Conservation (phyloP, 495 filamentous ascomycete genomes). For the Xylaria flabelliformis region DNA sequence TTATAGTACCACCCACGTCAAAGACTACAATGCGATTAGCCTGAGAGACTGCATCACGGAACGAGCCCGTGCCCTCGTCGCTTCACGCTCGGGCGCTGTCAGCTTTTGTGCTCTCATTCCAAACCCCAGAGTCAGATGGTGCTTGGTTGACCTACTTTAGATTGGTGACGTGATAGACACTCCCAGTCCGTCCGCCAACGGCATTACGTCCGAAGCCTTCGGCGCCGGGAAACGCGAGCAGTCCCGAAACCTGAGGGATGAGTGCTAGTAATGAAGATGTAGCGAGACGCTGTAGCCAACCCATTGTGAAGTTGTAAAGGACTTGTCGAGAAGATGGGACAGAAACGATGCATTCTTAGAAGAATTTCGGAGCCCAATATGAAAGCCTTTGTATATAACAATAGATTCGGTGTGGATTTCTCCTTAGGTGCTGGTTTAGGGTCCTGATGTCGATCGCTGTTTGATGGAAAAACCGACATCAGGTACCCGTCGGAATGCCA, state of each 20-base stretch:
- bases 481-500: slow-evolving; percentile 1
- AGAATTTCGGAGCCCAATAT: not conserved
- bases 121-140: not conserved
- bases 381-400: not conserved
- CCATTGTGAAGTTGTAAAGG: slow-evolving; percentile 25
- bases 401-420: not conserved
- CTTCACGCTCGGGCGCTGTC: slow-evolving; percentile 8
- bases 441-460: slow-evolving; percentile 7
- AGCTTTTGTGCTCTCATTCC: not conserved
- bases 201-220: slow-evolving; percentile 50
- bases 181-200: slow-evolving; percentile 46
- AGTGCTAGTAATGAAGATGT: slow-evolving; percentile 24
- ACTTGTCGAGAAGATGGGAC: not conserved
- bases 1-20: slow-evolving; percentile 48
- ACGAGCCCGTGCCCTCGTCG: slow-evolving; percentile 47
- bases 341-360: too few species aligned
- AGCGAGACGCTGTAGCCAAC: slow-evolving; percentile 17
- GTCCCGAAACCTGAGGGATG: slow-evolving; percentile 27
- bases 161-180: slow-evolving; percentile 48
- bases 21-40: slow-evolving; percentile 49
- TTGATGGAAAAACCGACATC: slow-evolving; percentile 13
- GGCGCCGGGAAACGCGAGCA: slow-evolving; percentile 48
- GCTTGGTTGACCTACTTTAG: slow-evolving; percentile 33
- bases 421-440: not conserved
- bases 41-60: slow-evolving; percentile 49